Base-by-base conservation (phyloP, 1,284 basidiomycete genomes). In the Wallemia ichthyophaga region DNA sequence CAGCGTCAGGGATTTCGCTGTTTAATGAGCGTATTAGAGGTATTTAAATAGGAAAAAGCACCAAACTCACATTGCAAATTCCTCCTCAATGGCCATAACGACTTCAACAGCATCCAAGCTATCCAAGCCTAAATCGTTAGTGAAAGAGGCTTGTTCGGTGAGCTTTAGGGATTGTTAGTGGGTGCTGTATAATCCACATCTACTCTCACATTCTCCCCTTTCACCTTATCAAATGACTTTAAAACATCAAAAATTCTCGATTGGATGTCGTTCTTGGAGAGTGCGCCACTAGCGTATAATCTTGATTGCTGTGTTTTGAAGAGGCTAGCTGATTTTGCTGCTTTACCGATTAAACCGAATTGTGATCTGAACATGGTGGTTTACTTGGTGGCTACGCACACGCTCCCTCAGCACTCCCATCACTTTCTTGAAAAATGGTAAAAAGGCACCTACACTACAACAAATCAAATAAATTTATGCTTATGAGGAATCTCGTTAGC, bases 31-130 rank as follows among this genome's bases (percentile, higher is more conserved):
- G 59, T 25, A 24, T n/a, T 53, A 56, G 59, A 56, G 24, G 13
- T n/a, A n/a, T n/a, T n/a, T n/a, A 57, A n/a, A 21, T 25, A 3
- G 7, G 11, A 11, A 23, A 53, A 58, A 57, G 54, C 31, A 2
- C 1, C 31, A 37, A 53, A 61, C 62, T 55, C 54, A 63, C 56
- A 72, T 71, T 59, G 69, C 69, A 65, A 76, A 76, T 69, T 87
- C 92, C 81, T 98, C 92, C 73, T 99, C 94, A 65, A 99, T 85
- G 57, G 92, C 89, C 91, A 99, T 96, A 66, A 98, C 87, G 54
- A 96, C 91, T 72, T 99, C 94, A 54, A 99, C 92, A 56, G 89
- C 80, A 71, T 98, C 94, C 67, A 99, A 75, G 67, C 89, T 95
- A 74, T 99, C 94, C 58, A 99, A 78, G 37, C 88, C 85, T 61